Base-by-base conservation (phyloP, 129 eudicot species). In the Escallonia herrerae region DNA sequence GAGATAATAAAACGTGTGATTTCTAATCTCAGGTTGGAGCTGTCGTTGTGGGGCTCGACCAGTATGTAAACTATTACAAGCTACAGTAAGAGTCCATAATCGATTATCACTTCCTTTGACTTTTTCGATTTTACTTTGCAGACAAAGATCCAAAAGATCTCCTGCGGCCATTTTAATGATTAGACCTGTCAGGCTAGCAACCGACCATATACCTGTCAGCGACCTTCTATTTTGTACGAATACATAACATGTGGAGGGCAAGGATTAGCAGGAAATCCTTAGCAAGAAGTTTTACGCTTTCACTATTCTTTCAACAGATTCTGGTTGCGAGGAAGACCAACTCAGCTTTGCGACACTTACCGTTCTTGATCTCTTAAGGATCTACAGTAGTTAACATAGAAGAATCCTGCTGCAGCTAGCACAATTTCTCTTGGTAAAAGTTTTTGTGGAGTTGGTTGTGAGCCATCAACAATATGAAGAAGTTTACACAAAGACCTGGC, bases 11-110 rank as follows among this genome's bases (percentile, higher is more conserved):
- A 56, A 39, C 37, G 43, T 78, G 53, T 13, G 51, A 33, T 50
- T 54, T 74, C 48, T 14, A 47, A 51, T 75, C 44, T 12, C 84
- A 93, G 98, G 96, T 93, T 62, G 98, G 98, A 75, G 98, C 96
- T 39, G 96, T 93, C 70, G 87, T 91, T 52, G 98, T 93, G 71
- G 98, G 98, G 66, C 55, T 93, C 38, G 96, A 93, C 72, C 89
- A 61, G 72, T 71, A 81, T 70, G 68, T 93, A 68, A 93, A 93
- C 65, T 88, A 76, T 57, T 93, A 88, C 81, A 93, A 93, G 80
- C 87, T 86, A 69, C 96, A 93, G 98, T 93, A 88, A 79, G 87
- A 69, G 56, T 22, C 33, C 33, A 22, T 22, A 64, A 11, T 52
- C 63, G 44, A 4, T 48, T 4, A 59, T 38, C 70, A 14, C 6